Evolutionary conservation across 768 basidiomycete species (phyloP).

Genomic region (Termitomyces sp.): DNA sequence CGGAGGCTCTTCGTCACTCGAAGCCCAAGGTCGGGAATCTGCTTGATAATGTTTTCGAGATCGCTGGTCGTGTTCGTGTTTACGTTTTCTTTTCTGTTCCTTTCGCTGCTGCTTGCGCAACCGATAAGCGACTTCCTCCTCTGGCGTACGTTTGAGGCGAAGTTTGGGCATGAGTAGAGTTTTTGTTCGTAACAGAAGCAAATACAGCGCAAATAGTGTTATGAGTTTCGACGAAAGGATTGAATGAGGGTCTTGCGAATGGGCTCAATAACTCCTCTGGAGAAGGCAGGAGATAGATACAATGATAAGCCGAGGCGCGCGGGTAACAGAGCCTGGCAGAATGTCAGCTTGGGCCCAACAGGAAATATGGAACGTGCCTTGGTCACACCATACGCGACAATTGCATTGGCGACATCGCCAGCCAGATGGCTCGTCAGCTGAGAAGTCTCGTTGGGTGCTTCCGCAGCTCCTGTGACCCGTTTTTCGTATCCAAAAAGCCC

Average conservation of each 20-base stretch:
- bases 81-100: slow-evolving; percentile 25
- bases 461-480: slow-evolving; percentile 24
- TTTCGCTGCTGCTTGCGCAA: slow-evolving; percentile 33
- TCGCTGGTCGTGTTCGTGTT: slow-evolving; percentile 14
- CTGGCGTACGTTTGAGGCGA: slow-evolving; percentile 57
- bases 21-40: slow-evolving; percentile 36
- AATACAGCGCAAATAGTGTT: slow-evolving; percentile 10
- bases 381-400: slow-evolving; percentile 74
- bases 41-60: slow-evolving; percentile 15
- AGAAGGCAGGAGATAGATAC: slow-evolving; percentile 70
- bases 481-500: slow-evolving; percentile 78
- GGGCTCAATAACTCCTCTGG: slow-evolving; percentile 61
- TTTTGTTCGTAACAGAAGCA: slow-evolving; percentile 10
- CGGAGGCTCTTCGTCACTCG: slow-evolving; percentile 36
- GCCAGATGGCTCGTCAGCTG: slow-evolving; percentile 42
- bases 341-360: neutral
- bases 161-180: slow-evolving; percentile 41
- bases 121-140: slow-evolving; percentile 47
- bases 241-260: slow-evolving; percentile 33
- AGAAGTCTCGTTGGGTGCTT: slow-evolving; percentile 19
- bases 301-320: slow-evolving; percentile 66
- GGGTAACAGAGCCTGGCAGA: slow-evolving; percentile 62
- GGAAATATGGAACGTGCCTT: slow-evolving; percentile 44
- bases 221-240: slow-evolving; percentile 24
- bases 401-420: slow-evolving; percentile 76